Evolutionary conservation across 257 asterid genomes (phyloP), one percentile per base, ranked within the genome.

Genomic region (Gentiana straminea): DNA sequence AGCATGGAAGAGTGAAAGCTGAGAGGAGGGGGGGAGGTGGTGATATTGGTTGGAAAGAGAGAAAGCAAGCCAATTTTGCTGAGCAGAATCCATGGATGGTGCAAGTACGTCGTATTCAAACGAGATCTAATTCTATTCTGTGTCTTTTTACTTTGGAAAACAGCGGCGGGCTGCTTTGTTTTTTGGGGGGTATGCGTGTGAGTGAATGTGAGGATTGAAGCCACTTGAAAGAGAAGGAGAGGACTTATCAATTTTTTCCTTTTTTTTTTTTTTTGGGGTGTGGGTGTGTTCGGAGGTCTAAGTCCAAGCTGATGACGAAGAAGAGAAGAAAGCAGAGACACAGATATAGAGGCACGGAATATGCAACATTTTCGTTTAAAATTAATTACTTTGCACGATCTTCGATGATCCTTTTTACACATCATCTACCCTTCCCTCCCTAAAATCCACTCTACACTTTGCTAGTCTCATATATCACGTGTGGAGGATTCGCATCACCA

Each of bases 21-120:
- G 56, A 50, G 68, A 67, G 43, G 72, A 43, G 55, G 55, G 43
- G 35, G 66, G 13, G 13, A 15, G 13, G 62, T 44, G 49, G 33
- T 7, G 51, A 10, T 41, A 41, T 4, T 77, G 60, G 80, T 83
- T 80, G 82, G 95, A 83, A 75, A 81, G 94, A 37, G 95, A 82
- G 93, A 87, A 87, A 62, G 82, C 86, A 68, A 86, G 89, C 93
- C 93, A 84, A 77, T 79, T 82, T 33, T 76, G 80, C 52, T 46
- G 49, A 33, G 83, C 66, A 59, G 89, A 75, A 84, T 80, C 76
- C 83, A 78, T 80, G 46, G 9, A 5, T 41, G 0, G 1, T 41
- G 2, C 9, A 7, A 41, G 24, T 24, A 24, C 24, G 24, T 24
- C 24, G 24, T 24, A 24, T 24, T 24, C 24, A 24, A 24, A 24